Conservation (phyloP, 208 protist species). For the Trypanosoma boissoni region DNA sequence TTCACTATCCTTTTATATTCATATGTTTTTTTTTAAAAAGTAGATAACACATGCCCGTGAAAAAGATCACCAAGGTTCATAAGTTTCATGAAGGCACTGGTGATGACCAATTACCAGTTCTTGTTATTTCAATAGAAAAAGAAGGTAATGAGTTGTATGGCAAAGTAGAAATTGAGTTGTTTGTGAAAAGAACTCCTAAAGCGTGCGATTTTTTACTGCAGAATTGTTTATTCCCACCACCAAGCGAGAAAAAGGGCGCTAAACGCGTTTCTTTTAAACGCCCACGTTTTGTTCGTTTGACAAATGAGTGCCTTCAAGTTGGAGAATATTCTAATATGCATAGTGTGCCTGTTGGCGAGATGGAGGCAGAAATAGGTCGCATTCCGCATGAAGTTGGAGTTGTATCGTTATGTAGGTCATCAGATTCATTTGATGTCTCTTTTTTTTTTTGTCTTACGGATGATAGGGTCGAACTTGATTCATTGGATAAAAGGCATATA, state of each 20-base stretch:
- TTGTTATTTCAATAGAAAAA: constrained; percentile 35
- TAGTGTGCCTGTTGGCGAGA: constrained; percentile 34
- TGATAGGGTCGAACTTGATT: constrained; percentile 54
- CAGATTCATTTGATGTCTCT: constrained; percentile 50
- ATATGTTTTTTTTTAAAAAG: constrained; percentile 14
- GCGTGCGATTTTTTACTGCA: constrained; percentile 68
- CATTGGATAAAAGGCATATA: constrained; percentile 65
- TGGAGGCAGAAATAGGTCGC: constrained; percentile 63
- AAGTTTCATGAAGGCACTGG: constrained; percentile 25
- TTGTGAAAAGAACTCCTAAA: constrained; percentile 48
- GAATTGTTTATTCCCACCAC: constrained; percentile 30
- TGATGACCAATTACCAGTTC: constrained; percentile 23
- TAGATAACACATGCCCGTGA: constrained; percentile 22
- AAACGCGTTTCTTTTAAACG: constrained; percentile 63
- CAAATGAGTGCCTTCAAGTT: constrained; percentile 67
- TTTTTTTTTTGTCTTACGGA: constrained; percentile 85
- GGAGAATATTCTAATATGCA: constrained; percentile 48
- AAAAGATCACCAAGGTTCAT: constrained; percentile 20
- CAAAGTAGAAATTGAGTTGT: constrained; percentile 31
- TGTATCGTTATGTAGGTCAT: constrained; percentile 65
- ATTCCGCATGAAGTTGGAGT: constrained; percentile 49
- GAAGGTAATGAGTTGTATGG: constrained; percentile 26
- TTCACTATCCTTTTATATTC: constrained; percentile 6
- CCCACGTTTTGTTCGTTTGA: constrained; percentile 56
- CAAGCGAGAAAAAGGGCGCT: constrained; percentile 43